Evolutionary conservation across 2,329 filamentous ascomycete genomes (phyloP), one percentile per base, ranked within the genome.

Genomic region (Neofusicoccum parvum): DNA sequence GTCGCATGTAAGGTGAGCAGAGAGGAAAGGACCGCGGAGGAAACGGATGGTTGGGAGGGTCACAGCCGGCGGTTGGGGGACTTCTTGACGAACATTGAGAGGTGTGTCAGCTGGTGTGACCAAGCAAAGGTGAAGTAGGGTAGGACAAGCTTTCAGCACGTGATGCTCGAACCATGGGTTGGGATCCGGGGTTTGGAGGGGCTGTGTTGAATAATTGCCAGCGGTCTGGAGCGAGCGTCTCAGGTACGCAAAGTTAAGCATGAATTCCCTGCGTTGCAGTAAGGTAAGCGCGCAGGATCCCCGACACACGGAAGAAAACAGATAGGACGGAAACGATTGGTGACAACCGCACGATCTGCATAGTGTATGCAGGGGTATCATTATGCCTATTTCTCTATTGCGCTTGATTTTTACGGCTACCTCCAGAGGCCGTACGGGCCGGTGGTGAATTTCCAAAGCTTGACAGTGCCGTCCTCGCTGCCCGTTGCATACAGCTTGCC

Each of bases 401-500:
- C 45, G 58, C 12, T 43, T 41, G 43, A 43, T 50, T 32, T 39
- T 49, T 43, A 41, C 15, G 14, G 32, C 63, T 66, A 89, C 71
- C 84, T 83, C 88, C 88, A 90, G 20, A 90, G 76, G 15, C 88
- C 88, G 73, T 90, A 90, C 1, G 86, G 82, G 50, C 87, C 87
- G 51, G 82, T 81, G 59, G 87, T 88, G 67, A 87, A 87, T 76
- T 90, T 90, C 88, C 88, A 90, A 70, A 99, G 83, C 81, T 99
- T 99, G 78, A 99, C 96, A 0, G 95, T 99, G 46, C 95, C 95
- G 73, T 99, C 95, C 76, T 99, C 95, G 56, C 94, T 97, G 36
- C 92, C 95, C 1, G 95, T 99, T 1, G 94, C 95, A 75, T 98
- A 99, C 7, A 99, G 82, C 76, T 96, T 97, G 53, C 94, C 94